Evolutionary conservation across 2,329 filamentous ascomycete genomes (phyloP), one percentile per base, ranked within the genome.

Genomic region (Microsporum audouinii): DNA sequence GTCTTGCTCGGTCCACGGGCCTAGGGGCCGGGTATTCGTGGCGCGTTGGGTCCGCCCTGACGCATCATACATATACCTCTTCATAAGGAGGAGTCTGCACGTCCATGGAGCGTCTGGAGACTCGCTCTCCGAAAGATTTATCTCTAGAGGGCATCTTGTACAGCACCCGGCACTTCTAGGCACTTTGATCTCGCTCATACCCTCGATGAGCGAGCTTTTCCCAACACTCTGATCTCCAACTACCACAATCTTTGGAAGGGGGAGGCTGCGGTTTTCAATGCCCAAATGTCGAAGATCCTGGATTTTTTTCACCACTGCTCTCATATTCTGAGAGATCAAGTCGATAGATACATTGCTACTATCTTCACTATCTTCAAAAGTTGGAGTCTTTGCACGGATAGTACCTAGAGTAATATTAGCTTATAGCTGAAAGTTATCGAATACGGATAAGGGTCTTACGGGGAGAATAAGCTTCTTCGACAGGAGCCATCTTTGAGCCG

Each of bases 211-310:
- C 0, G 80, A 90, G 0, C 86, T 90, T 70, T 96, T 96, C 0
- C 91, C 91, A 0, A 89, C 87, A 0, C 84, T 88, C 68, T 96
- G 91, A 57, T 95, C 90, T 0, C 91, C 91, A 0, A 95, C 84
- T 0, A 95, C 82, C 4, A 92, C 88, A 7, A 95, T 84, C 66
- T 90, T 89, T 0, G 91, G 89, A 0, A 95, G 76, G 0, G 83
- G 82, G 0, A 89, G 82, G 0, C 77, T 68, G 3, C 84, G 82
- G 17, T 88, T 83, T 57, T 88, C 84, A 0, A 95, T 84, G 0
- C 88, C 88, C 0, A 92, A 79, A 4, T 85, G 80, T 58, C 89
- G 84, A 0, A 96, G 80, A 56, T 87, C 82, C 57, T 76, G 74
- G 0, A 78, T 73, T n/a, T 71, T 74, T 10, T 70, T 71, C 0